Evolutionary conservation across 73 alveolate species (phyloP), one percentile per base, ranked within the genome.

Genomic region (Effrenium voratum): DNA sequence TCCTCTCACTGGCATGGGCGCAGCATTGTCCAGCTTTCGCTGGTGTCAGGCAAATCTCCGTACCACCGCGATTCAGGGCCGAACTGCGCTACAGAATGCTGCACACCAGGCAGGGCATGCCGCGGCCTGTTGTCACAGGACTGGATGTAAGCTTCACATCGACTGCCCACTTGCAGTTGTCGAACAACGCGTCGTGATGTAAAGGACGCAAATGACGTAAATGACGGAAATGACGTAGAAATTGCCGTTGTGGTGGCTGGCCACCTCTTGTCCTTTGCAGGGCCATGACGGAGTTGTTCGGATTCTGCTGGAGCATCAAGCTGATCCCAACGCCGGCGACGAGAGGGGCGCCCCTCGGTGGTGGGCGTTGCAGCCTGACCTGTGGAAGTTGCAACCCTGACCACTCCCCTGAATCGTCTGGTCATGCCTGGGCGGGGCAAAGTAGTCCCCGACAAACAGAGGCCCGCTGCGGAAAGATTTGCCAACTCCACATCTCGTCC

Each of bases 221-320:
- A n/a, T n/a, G n/a, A n/a, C n/a, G n/a, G n/a, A n/a, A n/a, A n/a
- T n/a, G n/a, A n/a, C n/a, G n/a, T n/a, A n/a, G n/a, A n/a, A n/a
- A n/a, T n/a, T n/a, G n/a, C n/a, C n/a, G n/a, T n/a, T n/a, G n/a
- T n/a, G n/a, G n/a, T n/a, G n/a, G n/a, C n/a, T n/a, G n/a, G n/a
- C n/a, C n/a, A n/a, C n/a, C n/a, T n/a, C n/a, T n/a, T n/a, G n/a
- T n/a, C n/a, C n/a, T n/a, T n/a, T n/a, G 40, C 95, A 87, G 96
- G 96, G 96, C 5, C 96, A 90, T 34, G 72, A 75, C 28, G 79
- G 47, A 30, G 96, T 90, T 36, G 96, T 90, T 34, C 87, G 68
- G 52, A 44, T 90, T 49, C 86, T 90, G 70, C 45, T 75, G 77
- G 66, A 43, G 12, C 96, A 86, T 24, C 19, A 46, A 36, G 96